phyloP scores from a whole-genome alignment of 1,284 basidiomycete species.

The Hortiboletus rubellus region DNA sequence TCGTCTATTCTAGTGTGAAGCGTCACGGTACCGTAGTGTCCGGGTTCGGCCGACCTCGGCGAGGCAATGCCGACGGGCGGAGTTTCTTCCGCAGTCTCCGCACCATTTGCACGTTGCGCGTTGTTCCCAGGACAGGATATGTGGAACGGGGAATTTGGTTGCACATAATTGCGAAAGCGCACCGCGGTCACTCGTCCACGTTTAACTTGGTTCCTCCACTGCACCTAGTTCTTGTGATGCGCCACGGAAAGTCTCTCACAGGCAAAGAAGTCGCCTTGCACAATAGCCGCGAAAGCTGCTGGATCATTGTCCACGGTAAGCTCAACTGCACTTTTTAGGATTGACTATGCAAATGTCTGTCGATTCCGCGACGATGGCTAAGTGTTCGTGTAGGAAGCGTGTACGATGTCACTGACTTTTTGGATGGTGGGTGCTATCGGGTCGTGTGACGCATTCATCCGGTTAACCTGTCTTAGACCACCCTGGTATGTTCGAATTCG shows the following conservation, averaged over 20 bases:
- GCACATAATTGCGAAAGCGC: not conserved
- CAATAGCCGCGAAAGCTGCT: slow-evolving; percentile 72
- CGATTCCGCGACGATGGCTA: not conserved
- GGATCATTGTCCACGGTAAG: slow-evolving; percentile 87
- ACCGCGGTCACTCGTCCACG: not conserved
- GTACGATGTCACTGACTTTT: slow-evolving; percentile 78
- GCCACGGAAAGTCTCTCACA: slow-evolving; percentile 22
- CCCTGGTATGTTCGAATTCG: slow-evolving; percentile 47
- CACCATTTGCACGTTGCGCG: not conserved
- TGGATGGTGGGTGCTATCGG: slow-evolving; percentile 47
- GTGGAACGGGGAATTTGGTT: slow-evolving; percentile 12
- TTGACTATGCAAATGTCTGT: not conserved
- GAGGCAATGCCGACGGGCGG: not conserved
- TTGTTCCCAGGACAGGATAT: slow-evolving; percentile 10
- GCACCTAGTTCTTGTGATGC: slow-evolving; percentile 15
- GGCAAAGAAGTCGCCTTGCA: slow-evolving; percentile 65
- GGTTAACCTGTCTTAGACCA: slow-evolving; percentile 49
- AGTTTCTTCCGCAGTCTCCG: not conserved
- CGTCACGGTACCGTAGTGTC: too few relatives aligned
- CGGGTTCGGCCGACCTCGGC: not conserved
- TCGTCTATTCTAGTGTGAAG: too few relatives aligned
- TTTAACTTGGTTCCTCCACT: not conserved
- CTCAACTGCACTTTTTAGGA: not conserved
- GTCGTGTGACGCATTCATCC: slow-evolving; percentile 4
- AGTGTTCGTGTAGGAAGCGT: slow-evolving; percentile 48